Base-by-base conservation (phyloP, 352 stramenopile species). In the Pythium phragmitis region DNA sequence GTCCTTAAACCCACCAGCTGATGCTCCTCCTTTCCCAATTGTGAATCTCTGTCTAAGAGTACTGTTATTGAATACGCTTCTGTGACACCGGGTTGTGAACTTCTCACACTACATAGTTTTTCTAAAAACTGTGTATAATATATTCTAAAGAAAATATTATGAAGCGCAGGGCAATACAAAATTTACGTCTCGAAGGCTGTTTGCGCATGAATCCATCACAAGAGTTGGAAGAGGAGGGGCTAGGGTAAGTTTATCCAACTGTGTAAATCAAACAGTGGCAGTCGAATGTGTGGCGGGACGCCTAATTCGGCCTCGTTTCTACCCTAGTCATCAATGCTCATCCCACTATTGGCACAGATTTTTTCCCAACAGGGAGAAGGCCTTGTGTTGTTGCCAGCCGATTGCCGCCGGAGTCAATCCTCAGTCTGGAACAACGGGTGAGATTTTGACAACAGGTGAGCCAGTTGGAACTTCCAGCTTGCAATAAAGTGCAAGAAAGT, bases 241-340 rank as follows among this genome's bases (percentile, higher is more conserved):
- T 65, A 65, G 59, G 59, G 49, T 53, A 30, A 28, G 16, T 43
- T 46, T 39, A 36, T 41, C n/a, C 63, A 55, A 70, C 63, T 70
- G 23, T 70, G 39, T 19, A 48, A 57, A 70, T 70, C 64, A 70
- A 66, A 70, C 39, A 70, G 64, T 70, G 43, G 64, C 21, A 57
- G 50, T 48, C 34, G 5, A 14, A 14, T 70, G 57, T 66, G 62
- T 66, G 64, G 52, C 23, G 45, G 26, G 53, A 48, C 39, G 41
- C 43, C 51, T 48, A 56, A 51, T 16, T 7, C 1, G 7, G 33
- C 19, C 23, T n/a, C 19, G 19, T 42, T 43, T 57, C 11, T 58
- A 57, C 43, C 3, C 60, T 23, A 37, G 12, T 53, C 34, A 26
- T 36, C 23, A 48, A 42, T 3, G 43, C 60, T 14, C 53, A 61